A percentile compares a stretch with the other conserved stretches of the same genome.
Conservation (phyloP, 2,329 filamentous ascomycete genomes). For the Exophiala dermatitidis region DNA sequence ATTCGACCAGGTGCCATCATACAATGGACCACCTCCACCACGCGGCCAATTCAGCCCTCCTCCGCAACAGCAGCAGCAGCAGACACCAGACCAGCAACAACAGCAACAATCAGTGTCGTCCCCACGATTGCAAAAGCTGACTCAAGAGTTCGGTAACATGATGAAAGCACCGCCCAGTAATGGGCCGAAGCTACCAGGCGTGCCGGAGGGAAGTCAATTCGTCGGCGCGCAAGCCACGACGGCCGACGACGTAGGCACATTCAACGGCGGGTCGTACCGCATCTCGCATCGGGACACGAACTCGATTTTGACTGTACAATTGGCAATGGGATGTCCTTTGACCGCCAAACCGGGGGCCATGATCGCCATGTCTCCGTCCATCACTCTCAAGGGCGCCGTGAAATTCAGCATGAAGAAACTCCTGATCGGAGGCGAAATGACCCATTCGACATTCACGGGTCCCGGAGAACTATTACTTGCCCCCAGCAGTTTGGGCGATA, state of each 20-base stretch:
- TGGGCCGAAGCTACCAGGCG: conserved; percentile 32
- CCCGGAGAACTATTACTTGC: conserved; percentile 85
- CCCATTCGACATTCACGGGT: conserved; percentile 72
- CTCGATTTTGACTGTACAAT: conserved; percentile 77
- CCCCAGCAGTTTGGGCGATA: conserved; percentile 72
- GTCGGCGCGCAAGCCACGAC: conserved; percentile 52
- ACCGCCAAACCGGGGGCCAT: conserved; percentile 75
- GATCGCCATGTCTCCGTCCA: conserved; percentile 88
- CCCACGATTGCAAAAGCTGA: conserved; percentile 14
- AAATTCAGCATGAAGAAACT: conserved; percentile 91
- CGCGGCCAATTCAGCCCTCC: background rate
- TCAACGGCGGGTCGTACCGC: conserved; percentile 90
- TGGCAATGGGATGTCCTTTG: conserved; percentile 82
- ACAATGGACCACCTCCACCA: conserved; percentile 11
- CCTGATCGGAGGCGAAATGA: conserved; percentile 72
- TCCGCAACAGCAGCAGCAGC: conserved; percentile 1
- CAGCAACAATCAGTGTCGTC: conserved; percentile 9
- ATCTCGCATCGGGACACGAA: conserved; percentile 91
- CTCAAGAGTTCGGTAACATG: conserved; percentile 19
- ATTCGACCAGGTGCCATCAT: conserved; percentile 24
- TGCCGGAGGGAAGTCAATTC: conserved; percentile 51
- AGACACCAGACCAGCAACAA: background rate
- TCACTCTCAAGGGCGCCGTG: conserved; percentile 73
- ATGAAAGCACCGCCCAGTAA: conserved; percentile 13
- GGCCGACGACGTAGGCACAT: conserved; percentile 84